Percentiles rank a stretch among this genome's conserved stretches.
These are phyloP conservation scores for Coleophoma cylindrospora DNA, from an alignment of 2,329 filamentous ascomycete genomes.

Conservation along the genomic window DNA sequence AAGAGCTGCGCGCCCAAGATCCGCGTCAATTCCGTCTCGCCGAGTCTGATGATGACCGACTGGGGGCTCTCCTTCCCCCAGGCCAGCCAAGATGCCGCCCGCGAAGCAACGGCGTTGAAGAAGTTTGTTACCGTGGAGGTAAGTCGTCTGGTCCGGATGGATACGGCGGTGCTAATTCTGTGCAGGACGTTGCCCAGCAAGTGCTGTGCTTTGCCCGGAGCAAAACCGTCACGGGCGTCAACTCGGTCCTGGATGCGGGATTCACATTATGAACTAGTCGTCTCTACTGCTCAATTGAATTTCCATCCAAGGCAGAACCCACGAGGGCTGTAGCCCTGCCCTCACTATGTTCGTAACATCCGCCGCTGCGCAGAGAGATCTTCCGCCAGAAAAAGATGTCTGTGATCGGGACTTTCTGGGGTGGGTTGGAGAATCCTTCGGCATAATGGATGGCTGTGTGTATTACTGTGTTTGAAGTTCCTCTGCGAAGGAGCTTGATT, in stretches of 20 bases:
- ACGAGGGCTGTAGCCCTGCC: too few relatives aligned
- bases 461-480: too few relatives aligned
- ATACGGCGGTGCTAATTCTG: constrained; percentile 1
- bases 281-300: too few relatives aligned
- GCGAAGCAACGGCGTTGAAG: constrained; percentile 1
- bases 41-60: constrained; percentile 51
- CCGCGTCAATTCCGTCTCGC: constrained; percentile 53
- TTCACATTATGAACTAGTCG: constrained; percentile 14
- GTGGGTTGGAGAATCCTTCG: too few relatives aligned
- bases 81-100: neutral
- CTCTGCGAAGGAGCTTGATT: too few relatives aligned
- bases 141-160: neutral
- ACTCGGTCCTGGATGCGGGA: constrained; percentile 44
- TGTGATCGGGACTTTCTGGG: too few relatives aligned
- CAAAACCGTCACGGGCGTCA: constrained; percentile 45
- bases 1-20: constrained; percentile 47
- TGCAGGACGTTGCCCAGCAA: constrained; percentile 46
- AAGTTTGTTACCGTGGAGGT: constrained; percentile 11
- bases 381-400: too few relatives aligned
- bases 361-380: too few relatives aligned
- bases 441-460: too few relatives aligned
- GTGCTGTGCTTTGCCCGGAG: constrained; percentile 44
- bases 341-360: too few relatives aligned
- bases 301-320: too few relatives aligned
- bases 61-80: constrained; percentile 43